Percentiles rank a stretch among this genome's conserved stretches.
Evolutionary conservation across 495 filamentous ascomycete genomes (phyloP).

Genomic region (Ramalina intermedia): DNA sequence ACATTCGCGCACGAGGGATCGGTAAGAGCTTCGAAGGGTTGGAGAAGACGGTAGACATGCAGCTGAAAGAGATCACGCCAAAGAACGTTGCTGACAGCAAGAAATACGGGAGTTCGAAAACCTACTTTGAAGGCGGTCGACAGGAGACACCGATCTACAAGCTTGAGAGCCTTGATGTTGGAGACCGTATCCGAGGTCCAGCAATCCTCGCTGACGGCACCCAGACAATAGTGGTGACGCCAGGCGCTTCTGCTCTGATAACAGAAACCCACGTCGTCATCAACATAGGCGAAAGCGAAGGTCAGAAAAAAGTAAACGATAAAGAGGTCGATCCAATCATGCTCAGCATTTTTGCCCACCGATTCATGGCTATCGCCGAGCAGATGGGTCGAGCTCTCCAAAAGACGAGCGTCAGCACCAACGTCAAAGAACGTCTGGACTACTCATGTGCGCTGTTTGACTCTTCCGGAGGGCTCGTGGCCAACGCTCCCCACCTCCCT

Average conservation of each 20-base stretch:
- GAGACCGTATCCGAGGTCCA: constrained; percentile 68
- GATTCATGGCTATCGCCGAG: constrained; percentile 98
- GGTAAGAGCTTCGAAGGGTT: constrained; percentile 68
- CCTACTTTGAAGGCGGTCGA: constrained; percentile 52
- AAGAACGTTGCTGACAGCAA: constrained; percentile 20
- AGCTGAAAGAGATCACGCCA: constrained; percentile 49
- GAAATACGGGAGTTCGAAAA: constrained; percentile 21
- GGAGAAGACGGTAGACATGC: constrained; percentile 66
- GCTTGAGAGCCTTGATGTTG: constrained; percentile 59
- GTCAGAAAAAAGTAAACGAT: constrained; percentile 25
- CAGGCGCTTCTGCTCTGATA: constrained; percentile 58
- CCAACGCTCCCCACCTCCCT: constrained; percentile 88
- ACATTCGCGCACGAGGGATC: constrained; percentile 79
- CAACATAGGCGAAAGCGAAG: constrained; percentile 40
- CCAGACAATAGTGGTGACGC: constrained; percentile 87
- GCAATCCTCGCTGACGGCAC: constrained; percentile 90
- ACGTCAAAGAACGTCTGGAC: constrained; percentile 93
- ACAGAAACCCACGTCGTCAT: constrained; percentile 55
- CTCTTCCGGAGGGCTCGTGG: constrained; percentile 75
- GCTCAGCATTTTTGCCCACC: constrained; percentile 86
- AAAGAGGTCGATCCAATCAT: constrained; percentile 65
- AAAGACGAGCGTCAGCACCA: constrained; percentile 94
- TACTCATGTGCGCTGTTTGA: constrained; percentile 96
- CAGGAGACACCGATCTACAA: constrained; percentile 75
- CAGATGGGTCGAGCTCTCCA: constrained; percentile 94